Evolutionary conservation across 768 basidiomycete species (phyloP).

Genomic region (Gymnopilus dilepis): DNA sequence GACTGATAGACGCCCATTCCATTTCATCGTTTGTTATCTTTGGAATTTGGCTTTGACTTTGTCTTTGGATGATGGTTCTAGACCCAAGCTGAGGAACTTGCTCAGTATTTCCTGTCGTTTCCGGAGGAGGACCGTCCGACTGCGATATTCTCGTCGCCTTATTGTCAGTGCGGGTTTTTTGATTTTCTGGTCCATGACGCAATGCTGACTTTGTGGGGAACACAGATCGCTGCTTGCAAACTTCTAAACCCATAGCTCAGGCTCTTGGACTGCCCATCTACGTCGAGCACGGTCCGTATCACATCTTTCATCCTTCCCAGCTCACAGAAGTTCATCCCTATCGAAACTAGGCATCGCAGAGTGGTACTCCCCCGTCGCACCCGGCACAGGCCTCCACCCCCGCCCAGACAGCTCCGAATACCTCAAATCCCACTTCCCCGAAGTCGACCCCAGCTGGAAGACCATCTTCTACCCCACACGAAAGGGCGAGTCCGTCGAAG

Average conservation of each 20-base stretch:
- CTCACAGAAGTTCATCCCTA: background rate
- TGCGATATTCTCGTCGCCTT: slow-evolving; percentile 84
- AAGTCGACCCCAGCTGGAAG: slow-evolving; percentile 68
- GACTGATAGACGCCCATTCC: slow-evolving; percentile 10
- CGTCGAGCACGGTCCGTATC: slow-evolving; percentile 72
- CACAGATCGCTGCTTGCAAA: slow-evolving; percentile 88
- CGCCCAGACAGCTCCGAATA: slow-evolving; percentile 64
- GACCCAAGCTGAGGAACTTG: slow-evolving; percentile 78
- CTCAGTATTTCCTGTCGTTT: slow-evolving; percentile 63
- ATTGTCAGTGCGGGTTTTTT: slow-evolving; percentile 53
- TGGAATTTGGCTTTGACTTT: no score
- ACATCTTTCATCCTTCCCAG: background rate
- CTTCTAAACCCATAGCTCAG: slow-evolving; percentile 65
- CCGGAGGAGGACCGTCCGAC: slow-evolving; percentile 74
- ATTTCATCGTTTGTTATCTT: no score
- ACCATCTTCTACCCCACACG: slow-evolving; percentile 74
- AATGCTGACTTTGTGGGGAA: slow-evolving; percentile 3
- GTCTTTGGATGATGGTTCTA: slow-evolving; percentile 31
- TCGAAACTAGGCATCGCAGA: slow-evolving; percentile 62
- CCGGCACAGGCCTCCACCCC: slow-evolving; percentile 76
- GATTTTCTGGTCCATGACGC: background rate
- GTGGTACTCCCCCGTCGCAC: slow-evolving; percentile 78
- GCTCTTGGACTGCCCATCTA: slow-evolving; percentile 72
- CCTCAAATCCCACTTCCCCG: slow-evolving; percentile 59
- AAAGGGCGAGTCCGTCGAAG: slow-evolving; percentile 70